Percentiles rank a stretch among this genome's conserved stretches.
phyloP scores from a whole-genome alignment of 2,329 filamentous ascomycete species.

The Botrytis pseudocinerea region DNA sequence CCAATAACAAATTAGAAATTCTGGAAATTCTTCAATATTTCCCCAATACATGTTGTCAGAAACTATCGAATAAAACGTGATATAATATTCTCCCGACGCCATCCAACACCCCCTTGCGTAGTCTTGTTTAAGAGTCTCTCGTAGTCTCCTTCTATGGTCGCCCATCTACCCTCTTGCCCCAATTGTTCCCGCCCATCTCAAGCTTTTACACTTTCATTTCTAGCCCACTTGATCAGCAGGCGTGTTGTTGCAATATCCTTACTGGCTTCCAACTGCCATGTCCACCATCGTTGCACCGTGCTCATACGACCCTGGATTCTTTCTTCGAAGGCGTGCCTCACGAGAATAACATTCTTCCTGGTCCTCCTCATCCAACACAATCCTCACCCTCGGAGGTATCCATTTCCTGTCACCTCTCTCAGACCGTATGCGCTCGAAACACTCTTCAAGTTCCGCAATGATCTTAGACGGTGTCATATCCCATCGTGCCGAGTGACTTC shows the following conservation, averaged over 20 bases:
- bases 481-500: not conserved
- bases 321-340: not conserved
- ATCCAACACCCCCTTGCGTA: accelerated
- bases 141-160: not conserved
- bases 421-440: not conserved
- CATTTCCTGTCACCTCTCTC: not conserved
- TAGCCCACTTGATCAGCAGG: too few relatives aligned
- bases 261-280: not conserved
- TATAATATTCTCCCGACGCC: not conserved
- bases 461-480: not conserved
- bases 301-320: not conserved
- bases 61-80: not conserved
- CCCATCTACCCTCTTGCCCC: not conserved
- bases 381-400: not conserved
- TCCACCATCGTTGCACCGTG: not conserved
- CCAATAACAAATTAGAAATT: not conserved
- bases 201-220: not conserved
- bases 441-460: not conserved
- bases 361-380: constrained; percentile 5
- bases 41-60: not conserved
- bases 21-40: not conserved
- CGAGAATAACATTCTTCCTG: not conserved
- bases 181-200: not conserved
- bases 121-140: not conserved
- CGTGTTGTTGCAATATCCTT: too few relatives aligned